Evolutionary conservation across 306 rosid species (phyloP).

Genomic region (Castanea crenata): DNA sequence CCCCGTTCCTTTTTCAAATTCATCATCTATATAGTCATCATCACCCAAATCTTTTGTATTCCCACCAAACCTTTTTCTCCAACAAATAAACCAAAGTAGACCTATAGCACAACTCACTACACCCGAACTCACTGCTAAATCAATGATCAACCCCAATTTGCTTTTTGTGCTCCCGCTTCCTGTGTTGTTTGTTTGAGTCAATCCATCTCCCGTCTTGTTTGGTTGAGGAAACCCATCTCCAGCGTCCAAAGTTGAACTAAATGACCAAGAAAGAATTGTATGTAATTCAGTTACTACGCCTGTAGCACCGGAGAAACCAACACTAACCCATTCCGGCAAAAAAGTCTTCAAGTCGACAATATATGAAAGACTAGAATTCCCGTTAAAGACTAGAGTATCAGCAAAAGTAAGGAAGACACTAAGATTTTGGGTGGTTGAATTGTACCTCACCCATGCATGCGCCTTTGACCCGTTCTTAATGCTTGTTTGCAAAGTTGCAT

Average conservation of each 20-base stretch:
- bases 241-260: constrained; percentile 53
- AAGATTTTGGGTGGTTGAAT: constrained; percentile 50
- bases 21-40: constrained; percentile 22
- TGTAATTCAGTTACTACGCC: constrained; percentile 54
- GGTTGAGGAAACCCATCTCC: too few relatives aligned
- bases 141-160: constrained; percentile 20
- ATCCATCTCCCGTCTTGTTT: too few relatives aligned
- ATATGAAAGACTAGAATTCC: constrained; percentile 38
- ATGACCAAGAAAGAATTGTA: constrained; percentile 63
- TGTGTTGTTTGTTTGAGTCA: too few relatives aligned
- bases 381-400: constrained; percentile 30
- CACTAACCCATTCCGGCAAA: too few relatives aligned
- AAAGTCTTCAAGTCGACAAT: constrained; percentile 52
- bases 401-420: constrained; percentile 58
- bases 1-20: too few relatives aligned
- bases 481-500: constrained; percentile 40
- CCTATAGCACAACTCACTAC: too few relatives aligned
- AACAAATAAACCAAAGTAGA: constrained; percentile 24
- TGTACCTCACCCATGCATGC: constrained; percentile 67
- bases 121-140: too few relatives aligned
- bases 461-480: constrained; percentile 46
- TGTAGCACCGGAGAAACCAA: constrained; percentile 78
- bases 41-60: constrained; percentile 9
- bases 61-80: constrained; percentile 34
- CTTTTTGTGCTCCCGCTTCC: not conserved